Percentiles rank a stretch among this genome's conserved stretches.
These are phyloP conservation scores for Cryptococcus sp. DNA, from an alignment of 1,284 basidiomycete species.

Conservation along the genomic window DNA sequence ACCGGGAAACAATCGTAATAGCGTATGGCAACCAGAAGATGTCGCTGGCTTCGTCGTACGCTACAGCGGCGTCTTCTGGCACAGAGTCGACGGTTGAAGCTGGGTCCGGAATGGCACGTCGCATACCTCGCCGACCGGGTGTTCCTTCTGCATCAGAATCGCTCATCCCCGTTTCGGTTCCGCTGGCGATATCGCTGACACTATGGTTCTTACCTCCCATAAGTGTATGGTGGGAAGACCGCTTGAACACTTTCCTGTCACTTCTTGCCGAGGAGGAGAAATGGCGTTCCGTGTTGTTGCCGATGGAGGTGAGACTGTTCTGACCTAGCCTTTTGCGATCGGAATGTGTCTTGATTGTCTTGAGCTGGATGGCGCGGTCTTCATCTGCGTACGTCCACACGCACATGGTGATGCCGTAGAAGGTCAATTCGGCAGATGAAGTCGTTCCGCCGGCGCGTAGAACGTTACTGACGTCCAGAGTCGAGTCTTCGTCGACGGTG, in stretches of 20 bases:
- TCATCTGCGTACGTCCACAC: slow-evolving; percentile 93
- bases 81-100: slow-evolving; percentile 42
- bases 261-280: not conserved
- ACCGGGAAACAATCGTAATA: slow-evolving; percentile 76
- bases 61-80: slow-evolving; percentile 28
- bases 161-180: slow-evolving; percentile 54
- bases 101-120: slow-evolving; percentile 3
- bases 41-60: slow-evolving; percentile 61
- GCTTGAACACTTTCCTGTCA: slow-evolving; percentile 1
- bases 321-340: slow-evolving; percentile 16
- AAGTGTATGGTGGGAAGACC: slow-evolving; percentile 8
- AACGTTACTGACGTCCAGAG: slow-evolving; percentile 23
- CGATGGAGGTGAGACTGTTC: slow-evolving; percentile 12
- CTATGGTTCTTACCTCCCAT: slow-evolving; percentile 6
- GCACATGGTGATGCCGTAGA: slow-evolving; percentile 85
- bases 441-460: slow-evolving; percentile 14
- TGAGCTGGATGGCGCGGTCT: slow-evolving; percentile 62
- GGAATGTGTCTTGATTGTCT: slow-evolving; percentile 32
- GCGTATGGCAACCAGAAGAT: slow-evolving; percentile 93
- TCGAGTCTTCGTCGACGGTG: slow-evolving; percentile 51
- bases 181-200: slow-evolving; percentile 12
- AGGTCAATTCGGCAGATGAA: slow-evolving; percentile 58
- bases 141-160: slow-evolving; percentile 67
- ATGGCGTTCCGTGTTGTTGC: not conserved
- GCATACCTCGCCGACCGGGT: slow-evolving; percentile 4